Evolutionary conservation across 257 asterid genomes (phyloP).

Genomic region (Lavandula angustifolia): DNA sequence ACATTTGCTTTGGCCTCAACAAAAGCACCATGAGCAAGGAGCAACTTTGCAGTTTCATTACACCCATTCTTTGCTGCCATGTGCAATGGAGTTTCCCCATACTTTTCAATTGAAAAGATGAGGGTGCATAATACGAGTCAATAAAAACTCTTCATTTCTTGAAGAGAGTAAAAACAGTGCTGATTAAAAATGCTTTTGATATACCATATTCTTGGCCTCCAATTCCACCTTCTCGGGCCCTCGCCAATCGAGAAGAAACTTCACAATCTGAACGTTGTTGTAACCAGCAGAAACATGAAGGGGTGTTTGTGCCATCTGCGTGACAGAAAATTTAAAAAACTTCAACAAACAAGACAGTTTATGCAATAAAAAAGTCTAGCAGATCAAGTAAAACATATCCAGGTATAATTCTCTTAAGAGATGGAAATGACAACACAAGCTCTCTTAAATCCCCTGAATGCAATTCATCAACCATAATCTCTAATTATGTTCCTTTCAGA

Average conservation of each 20-base stretch:
- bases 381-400: not conserved
- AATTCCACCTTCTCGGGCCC: constrained; percentile 82
- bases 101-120: constrained; percentile 47
- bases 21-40: constrained; percentile 81
- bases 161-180: constrained; percentile 21
- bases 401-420: not conserved
- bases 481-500: too few relatives aligned
- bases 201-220: constrained; percentile 95
- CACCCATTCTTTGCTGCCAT: constrained; percentile 99
- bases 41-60: constrained; percentile 77
- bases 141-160: constrained; percentile 11
- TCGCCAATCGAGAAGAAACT: constrained; percentile 66
- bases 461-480: not conserved
- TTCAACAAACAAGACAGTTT: constrained; percentile 16
- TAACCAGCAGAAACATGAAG: constrained; percentile 98
- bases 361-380: not conserved
- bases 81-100: constrained; percentile 98
- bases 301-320: constrained; percentile 96
- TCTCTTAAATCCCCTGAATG: not conserved
- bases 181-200: constrained; percentile 11
- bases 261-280: constrained; percentile 73
- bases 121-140: constrained; percentile 27
- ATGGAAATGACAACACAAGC: not conserved
- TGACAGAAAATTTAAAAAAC: constrained; percentile 15
- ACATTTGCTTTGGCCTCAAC: constrained; percentile 97